A percentile compares a stretch with the other conserved stretches of the same genome.
These are phyloP conservation scores for Populus alba DNA, from an alignment of 345 rosid species.

Conservation along the genomic window DNA sequence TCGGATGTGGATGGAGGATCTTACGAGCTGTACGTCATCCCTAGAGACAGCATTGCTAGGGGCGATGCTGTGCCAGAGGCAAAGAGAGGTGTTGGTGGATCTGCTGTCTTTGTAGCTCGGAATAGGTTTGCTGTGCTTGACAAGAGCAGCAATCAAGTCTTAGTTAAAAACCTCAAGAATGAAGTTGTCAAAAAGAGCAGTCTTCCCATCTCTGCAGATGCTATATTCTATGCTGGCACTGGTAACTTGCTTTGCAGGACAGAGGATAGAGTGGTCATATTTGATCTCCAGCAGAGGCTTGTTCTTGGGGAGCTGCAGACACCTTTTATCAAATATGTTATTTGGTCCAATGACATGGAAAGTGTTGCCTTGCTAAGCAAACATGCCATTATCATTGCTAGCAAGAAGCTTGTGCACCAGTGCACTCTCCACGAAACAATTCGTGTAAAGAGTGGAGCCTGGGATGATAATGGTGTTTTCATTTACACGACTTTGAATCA, in stretches of 20 bases:
- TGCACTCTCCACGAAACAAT: slow-evolving; percentile 93
- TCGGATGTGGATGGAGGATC: slow-evolving; percentile 93
- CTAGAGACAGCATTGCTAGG: slow-evolving; percentile 70
- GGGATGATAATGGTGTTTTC: slow-evolving; percentile 94
- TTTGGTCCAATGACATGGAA: slow-evolving; percentile 96
- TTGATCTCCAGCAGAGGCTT: slow-evolving; percentile 86
- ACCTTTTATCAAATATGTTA: slow-evolving; percentile 71
- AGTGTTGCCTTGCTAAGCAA: slow-evolving; percentile 92
- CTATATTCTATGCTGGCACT: slow-evolving; percentile 89
- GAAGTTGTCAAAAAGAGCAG: slow-evolving; percentile 73
- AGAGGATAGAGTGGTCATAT: slow-evolving; percentile 78
- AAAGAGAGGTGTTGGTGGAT: slow-evolving; percentile 77
- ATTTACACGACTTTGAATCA: slow-evolving; percentile 87
- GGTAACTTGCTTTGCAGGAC: slow-evolving; percentile 83
- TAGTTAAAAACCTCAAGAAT: slow-evolving; percentile 72
- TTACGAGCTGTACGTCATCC: slow-evolving; percentile 79
- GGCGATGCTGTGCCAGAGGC: slow-evolving; percentile 76
- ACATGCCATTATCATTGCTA: slow-evolving; percentile 79
- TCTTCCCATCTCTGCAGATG: slow-evolving; percentile 74
- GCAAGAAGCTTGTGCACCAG: slow-evolving; percentile 75
- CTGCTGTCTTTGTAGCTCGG: slow-evolving; percentile 82
- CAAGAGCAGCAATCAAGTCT: slow-evolving; percentile 78
- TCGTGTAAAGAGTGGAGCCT: slow-evolving; percentile 90
- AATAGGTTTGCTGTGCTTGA: slow-evolving; percentile 91
- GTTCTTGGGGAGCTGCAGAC: slow-evolving; percentile 84